These are phyloP conservation scores for Skeletonema marinoi DNA, from an alignment of 108 stramenopile species.

Conservation along the genomic window DNA sequence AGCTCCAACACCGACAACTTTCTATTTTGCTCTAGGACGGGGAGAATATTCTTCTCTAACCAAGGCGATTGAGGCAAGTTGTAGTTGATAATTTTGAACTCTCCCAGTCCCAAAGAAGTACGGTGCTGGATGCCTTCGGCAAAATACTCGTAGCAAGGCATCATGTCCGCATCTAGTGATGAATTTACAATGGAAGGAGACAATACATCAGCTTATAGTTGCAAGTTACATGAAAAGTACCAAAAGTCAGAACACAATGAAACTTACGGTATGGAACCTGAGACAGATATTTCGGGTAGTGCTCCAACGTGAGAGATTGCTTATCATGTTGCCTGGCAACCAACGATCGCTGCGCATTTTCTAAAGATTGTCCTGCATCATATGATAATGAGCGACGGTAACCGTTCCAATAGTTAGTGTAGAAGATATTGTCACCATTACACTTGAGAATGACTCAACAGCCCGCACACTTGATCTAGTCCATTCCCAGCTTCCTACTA, in stretches of 20 bases:
- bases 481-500: no score
- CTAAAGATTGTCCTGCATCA: background rate
- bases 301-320: background rate
- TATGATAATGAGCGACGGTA: background rate
- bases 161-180: slow-evolving; percentile 8
- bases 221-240: background rate
- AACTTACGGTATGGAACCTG: slow-evolving; percentile 21
- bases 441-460: background rate
- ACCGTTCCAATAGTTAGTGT: background rate
- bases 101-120: background rate
- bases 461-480: background rate
- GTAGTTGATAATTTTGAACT: background rate
- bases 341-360: background rate
- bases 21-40: background rate
- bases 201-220: no score
- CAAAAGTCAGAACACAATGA: background rate
- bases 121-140: background rate
- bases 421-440: background rate
- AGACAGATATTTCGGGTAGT: background rate
- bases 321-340: background rate
- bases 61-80: slow-evolving; percentile 2
- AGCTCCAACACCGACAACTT: background rate
- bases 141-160: slow-evolving; percentile 23
- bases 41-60: background rate
- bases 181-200: no score